phyloP scores from a whole-genome alignment of 164 flowering plant species.

The Stephania cephalantha region DNA sequence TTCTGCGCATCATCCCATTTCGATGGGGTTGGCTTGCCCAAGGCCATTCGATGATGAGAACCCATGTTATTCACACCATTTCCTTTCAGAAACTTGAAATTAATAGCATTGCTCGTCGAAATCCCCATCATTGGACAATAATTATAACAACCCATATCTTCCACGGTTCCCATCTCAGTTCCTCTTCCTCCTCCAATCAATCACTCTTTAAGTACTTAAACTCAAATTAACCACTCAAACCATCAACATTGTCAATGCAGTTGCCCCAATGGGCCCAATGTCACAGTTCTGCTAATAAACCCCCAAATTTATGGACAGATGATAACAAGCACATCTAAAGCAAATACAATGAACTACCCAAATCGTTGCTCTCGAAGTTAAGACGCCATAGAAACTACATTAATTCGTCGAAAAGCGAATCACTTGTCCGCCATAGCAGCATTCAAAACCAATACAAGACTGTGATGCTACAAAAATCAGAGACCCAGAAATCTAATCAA shows the following conservation, averaged over 20 bases:
- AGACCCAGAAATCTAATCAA: background rate
- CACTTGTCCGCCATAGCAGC: too few species aligned
- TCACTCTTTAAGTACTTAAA: background rate
- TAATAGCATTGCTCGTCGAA: constrained; percentile 26
- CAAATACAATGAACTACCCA: background rate
- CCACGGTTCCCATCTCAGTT: constrained; percentile 48
- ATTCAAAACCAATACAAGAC: too few species aligned
- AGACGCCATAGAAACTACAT: background rate
- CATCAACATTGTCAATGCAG: background rate
- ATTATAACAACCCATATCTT: constrained; percentile 52
- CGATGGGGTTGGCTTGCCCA: constrained; percentile 84
- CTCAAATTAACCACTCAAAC: background rate
- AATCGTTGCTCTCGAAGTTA: background rate
- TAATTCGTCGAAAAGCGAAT: background rate
- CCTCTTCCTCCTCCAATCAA: background rate
- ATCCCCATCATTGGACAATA: constrained; percentile 36
- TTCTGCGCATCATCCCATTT: constrained; percentile 99
- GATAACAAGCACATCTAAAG: background rate
- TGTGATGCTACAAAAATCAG: background rate
- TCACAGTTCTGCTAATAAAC: background rate
- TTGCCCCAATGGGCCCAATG: background rate
- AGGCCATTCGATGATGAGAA: constrained; percentile 46
- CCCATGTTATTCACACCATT: constrained; percentile 35
- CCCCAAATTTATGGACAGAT: background rate
- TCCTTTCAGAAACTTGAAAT: constrained; percentile 69